These are phyloP conservation scores for Odontarrhena argentea DNA, from an alignment of 345 rosid genomes.

Conservation along the genomic window DNA sequence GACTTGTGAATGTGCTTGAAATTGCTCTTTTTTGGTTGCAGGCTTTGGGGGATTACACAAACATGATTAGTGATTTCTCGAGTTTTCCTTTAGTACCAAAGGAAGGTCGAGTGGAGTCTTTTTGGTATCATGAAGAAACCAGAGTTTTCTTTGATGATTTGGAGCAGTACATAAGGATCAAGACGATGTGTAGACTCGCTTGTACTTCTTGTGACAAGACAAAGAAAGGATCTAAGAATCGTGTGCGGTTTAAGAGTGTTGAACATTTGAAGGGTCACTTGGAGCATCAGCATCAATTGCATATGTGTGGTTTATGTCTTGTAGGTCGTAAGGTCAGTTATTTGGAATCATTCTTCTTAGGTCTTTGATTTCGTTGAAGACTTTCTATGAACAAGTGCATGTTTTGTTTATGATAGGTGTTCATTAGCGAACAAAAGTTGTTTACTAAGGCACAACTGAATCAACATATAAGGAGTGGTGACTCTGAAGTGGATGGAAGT, in stretches of 20 bases:
- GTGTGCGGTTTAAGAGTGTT: constrained; percentile 64
- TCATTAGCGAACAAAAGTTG: constrained; percentile 88
- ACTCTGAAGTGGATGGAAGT: constrained; percentile 88
- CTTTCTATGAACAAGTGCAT: not conserved
- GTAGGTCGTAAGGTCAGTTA: constrained; percentile 81
- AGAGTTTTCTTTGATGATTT: constrained; percentile 76
- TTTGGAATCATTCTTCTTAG: not conserved
- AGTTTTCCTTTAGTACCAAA: constrained; percentile 67
- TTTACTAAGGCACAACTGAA: constrained; percentile 72
- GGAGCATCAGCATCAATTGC: constrained; percentile 64
- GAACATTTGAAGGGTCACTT: constrained; percentile 84
- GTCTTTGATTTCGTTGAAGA: not conserved
- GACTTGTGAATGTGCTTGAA: constrained; percentile 7
- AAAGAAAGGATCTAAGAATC: constrained; percentile 54
- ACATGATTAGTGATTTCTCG: constrained; percentile 69
- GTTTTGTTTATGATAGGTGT: constrained; percentile 52
- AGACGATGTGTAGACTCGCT: constrained; percentile 89
- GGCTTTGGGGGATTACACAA: constrained; percentile 82
- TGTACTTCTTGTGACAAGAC: constrained; percentile 67
- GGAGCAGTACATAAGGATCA: constrained; percentile 78
- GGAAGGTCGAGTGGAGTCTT: constrained; percentile 73
- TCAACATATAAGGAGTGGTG: constrained; percentile 77
- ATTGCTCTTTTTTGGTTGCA: constrained; percentile 31
- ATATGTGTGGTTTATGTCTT: constrained; percentile 86
- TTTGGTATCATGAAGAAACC: constrained; percentile 84